A percentile compares a stretch with the other conserved stretches of the same genome.
These are phyloP conservation scores for Ligustrum vulgare DNA, from an alignment of 257 asterid species.

Conservation along the genomic window DNA sequence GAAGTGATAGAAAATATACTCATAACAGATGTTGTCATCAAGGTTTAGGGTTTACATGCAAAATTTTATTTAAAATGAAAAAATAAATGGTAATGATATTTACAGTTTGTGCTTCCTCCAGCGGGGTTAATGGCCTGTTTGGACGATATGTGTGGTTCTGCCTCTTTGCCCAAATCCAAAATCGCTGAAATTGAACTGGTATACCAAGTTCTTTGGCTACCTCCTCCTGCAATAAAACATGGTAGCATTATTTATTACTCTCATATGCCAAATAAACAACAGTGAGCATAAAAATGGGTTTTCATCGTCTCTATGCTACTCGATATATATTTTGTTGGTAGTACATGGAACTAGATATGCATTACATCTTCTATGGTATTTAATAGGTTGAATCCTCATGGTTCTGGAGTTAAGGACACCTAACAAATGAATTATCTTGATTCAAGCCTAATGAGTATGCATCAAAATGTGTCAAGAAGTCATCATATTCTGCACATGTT, in stretches of 20 bases:
- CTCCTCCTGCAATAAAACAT: slow-evolving; percentile 66
- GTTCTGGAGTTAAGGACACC: neutral
- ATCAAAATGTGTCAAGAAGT: neutral
- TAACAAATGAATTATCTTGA: too few species aligned
- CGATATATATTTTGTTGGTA: neutral
- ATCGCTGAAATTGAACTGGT: slow-evolving; percentile 88
- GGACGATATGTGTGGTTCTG: slow-evolving; percentile 97
- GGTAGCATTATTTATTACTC: neutral
- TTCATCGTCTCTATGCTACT: neutral
- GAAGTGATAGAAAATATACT: neutral
- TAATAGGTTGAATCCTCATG: neutral
- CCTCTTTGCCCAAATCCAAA: slow-evolving; percentile 98
- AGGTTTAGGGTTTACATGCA: neutral
- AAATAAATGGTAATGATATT: slow-evolving; percentile 11
- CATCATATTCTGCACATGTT: neutral
- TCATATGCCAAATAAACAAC: neutral
- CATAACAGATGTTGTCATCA: neutral
- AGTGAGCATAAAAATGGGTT: neutral
- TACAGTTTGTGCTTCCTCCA: slow-evolving; percentile 86
- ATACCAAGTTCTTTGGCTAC: slow-evolving; percentile 85
- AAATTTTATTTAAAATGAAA: neutral
- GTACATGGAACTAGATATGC: neutral
- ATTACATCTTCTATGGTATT: neutral
- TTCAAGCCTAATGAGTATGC: neutral
- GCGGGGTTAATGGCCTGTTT: slow-evolving; percentile 80